A percentile compares a stretch with the other conserved stretches of the same genome.
These are phyloP conservation scores for Calonectria ilicicola DNA, from an alignment of 2,329 filamentous ascomycete genomes.

Conservation along the genomic window DNA sequence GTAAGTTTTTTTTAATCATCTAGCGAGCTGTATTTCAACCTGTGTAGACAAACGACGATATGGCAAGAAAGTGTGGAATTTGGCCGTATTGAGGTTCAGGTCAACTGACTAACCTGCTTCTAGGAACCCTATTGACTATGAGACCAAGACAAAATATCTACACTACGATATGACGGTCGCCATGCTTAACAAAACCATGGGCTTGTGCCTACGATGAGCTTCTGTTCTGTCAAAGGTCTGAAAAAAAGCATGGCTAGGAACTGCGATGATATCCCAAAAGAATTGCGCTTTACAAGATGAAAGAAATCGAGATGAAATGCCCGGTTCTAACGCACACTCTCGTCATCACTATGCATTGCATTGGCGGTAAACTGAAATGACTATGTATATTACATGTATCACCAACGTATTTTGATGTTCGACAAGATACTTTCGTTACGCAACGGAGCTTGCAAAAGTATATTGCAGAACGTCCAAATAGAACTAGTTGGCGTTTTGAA, in stretches of 20 bases:
- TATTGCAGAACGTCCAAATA: neutral
- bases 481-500: constrained; percentile 23
- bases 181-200: constrained; percentile 82
- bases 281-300: neutral
- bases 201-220: constrained; percentile 66
- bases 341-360: neutral
- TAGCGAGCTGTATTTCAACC: neutral
- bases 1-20: constrained; percentile 35
- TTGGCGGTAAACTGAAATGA: neutral
- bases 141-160: constrained; percentile 56
- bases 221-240: too few relatives aligned
- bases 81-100: neutral
- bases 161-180: constrained; percentile 77
- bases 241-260: neutral
- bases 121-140: constrained; percentile 34
- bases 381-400: constrained; percentile 27
- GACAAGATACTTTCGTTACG: too few relatives aligned
- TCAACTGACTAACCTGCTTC: constrained; percentile 8
- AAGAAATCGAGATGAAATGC: neutral
- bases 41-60: neutral
- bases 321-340: neutral
- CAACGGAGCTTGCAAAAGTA: neutral
- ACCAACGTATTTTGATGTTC: neutral
- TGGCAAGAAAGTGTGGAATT: neutral
- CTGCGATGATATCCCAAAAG: neutral